Evolutionary conservation across 2,329 filamentous ascomycete species (phyloP).

Genomic region (Aurifilum marmelostoma): DNA sequence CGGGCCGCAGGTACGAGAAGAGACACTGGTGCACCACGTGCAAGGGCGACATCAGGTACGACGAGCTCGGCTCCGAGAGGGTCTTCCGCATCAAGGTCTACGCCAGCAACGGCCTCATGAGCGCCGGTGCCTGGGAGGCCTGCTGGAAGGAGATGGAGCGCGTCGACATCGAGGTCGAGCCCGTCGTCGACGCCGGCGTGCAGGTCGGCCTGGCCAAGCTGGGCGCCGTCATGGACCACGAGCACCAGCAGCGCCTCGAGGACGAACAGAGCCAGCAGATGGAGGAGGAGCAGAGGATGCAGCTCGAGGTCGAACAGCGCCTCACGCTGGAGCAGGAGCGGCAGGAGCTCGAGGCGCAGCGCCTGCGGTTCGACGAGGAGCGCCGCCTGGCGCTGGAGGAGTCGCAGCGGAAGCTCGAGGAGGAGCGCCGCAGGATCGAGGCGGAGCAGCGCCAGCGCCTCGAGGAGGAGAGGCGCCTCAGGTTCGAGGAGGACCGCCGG

Average conservation of each 20-base stretch:
- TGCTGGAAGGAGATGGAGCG: slow-evolving; percentile 98
- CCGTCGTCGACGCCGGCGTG: slow-evolving; percentile 65
- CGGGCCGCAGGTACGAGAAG: slow-evolving; percentile 34
- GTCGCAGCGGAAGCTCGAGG: slow-evolving; percentile 38
- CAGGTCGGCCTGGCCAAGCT: slow-evolving; percentile 64
- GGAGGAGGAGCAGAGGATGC: slow-evolving; percentile 38
- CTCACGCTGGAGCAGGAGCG: slow-evolving; percentile 25
- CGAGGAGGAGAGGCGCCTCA: slow-evolving; percentile 34
- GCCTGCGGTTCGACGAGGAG: slow-evolving; percentile 27
- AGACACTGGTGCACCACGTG: slow-evolving; percentile 62
- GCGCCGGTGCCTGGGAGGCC: slow-evolving; percentile 85
- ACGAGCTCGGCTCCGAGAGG: slow-evolving; percentile 56
- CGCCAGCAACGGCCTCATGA: slow-evolving; percentile 93
- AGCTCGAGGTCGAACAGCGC: slow-evolving; percentile 22
- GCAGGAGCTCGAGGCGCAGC: slow-evolving; percentile 23
- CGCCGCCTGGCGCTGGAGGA: slow-evolving; percentile 26
- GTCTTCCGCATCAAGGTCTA: slow-evolving; percentile 85
- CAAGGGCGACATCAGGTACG: slow-evolving; percentile 57
- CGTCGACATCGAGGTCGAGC: slow-evolving; percentile 91
- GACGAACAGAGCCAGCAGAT: slow-evolving; percentile 38
- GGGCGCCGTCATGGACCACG: slow-evolving; percentile 37
- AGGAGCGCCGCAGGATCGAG: slow-evolving; percentile 38
- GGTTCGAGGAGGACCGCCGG: slow-evolving; percentile 27
- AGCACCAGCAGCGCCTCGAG: slow-evolving; percentile 43
- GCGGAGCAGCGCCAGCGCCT: slow-evolving; percentile 31